These are phyloP conservation scores for Vinca minor DNA, from an alignment of 257 asterid species.

Conservation along the genomic window DNA sequence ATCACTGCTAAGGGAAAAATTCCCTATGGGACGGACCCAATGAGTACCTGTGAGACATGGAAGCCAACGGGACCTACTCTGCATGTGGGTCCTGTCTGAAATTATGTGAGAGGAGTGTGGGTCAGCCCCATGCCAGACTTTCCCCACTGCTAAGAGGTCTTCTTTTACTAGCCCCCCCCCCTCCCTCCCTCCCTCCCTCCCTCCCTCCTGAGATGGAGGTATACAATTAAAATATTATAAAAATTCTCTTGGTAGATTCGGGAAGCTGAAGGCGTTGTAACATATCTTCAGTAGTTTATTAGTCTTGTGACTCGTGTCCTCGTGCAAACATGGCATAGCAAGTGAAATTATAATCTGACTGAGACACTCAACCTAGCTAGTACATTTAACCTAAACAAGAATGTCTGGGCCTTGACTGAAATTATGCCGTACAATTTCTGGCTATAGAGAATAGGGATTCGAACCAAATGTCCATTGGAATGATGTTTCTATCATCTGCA, in stretches of 20 bases:
- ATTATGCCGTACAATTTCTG: not conserved
- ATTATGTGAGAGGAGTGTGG: too few species aligned
- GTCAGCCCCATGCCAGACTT: too few species aligned
- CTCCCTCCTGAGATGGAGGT: not conserved
- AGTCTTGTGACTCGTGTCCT: not conserved
- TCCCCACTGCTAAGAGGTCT: not conserved
- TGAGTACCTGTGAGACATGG: too few species aligned
- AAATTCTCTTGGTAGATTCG: not conserved
- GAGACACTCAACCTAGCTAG: not conserved
- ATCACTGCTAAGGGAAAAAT: too few species aligned
- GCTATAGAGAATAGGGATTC: not conserved
- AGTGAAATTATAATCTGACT: not conserved
- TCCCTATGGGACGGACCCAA: too few species aligned
- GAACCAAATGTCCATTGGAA: not conserved
- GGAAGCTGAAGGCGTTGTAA: not conserved
- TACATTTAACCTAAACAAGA: not conserved
- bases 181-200: too few species aligned
- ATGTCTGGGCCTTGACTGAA: not conserved
- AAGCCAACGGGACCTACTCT: too few species aligned
- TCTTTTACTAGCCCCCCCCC: not conserved
- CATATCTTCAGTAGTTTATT: not conserved
- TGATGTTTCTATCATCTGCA: not conserved
- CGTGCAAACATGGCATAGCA: not conserved
- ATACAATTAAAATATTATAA: not conserved
- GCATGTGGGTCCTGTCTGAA: too few species aligned